phyloP scores from a whole-genome alignment of 495 filamentous ascomycete species.

The Trichocladium antarcticum region DNA sequence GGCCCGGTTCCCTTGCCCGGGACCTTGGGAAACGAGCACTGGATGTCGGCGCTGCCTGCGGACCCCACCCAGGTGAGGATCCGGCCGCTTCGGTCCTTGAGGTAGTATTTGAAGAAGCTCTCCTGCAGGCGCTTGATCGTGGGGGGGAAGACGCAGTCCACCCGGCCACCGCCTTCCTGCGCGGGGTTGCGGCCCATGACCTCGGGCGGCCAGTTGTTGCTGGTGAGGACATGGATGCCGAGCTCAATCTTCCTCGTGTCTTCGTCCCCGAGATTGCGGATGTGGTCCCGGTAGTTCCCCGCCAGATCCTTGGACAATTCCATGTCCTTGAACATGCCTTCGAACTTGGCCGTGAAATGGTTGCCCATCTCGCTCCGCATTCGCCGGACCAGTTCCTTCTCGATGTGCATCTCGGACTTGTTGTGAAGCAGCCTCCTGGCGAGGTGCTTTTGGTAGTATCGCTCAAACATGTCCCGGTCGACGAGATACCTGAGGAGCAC shows the following conservation, averaged over 20 bases:
- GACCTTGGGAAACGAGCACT: constrained; percentile 61
- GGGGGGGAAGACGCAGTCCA: constrained; percentile 57
- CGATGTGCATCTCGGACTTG: constrained; percentile 74
- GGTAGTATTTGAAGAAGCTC: constrained; percentile 85
- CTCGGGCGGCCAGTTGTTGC: constrained; percentile 88
- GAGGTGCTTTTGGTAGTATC: constrained; percentile 97
- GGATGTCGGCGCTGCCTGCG: constrained; percentile 72
- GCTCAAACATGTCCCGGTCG: constrained; percentile 92
- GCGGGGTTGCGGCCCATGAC: constrained; percentile 48
- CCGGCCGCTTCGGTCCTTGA: constrained; percentile 73
- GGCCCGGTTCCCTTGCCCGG: constrained; percentile 49
- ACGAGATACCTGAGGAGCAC: constrained; percentile 72
- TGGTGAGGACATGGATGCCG: constrained; percentile 74
- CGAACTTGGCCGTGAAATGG: constrained; percentile 81
- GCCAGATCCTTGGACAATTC: constrained; percentile 78
- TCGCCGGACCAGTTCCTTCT: constrained; percentile 89
- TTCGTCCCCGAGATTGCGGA: constrained; percentile 49
- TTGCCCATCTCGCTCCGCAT: constrained; percentile 96
- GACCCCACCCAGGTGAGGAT: constrained; percentile 68
- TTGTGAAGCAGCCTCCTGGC: constrained; percentile 74
- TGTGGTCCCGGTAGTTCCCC: constrained; percentile 57
- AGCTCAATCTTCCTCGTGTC: constrained; percentile 65
- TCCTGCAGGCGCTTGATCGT: constrained; percentile 67
- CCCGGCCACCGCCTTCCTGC: constrained; percentile 40
- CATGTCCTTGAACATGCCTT: constrained; percentile 99